Evolutionary conservation across 257 asterid genomes (phyloP), one percentile per base, ranked within the genome.

Genomic region (Nyctanthes arbortristis): DNA sequence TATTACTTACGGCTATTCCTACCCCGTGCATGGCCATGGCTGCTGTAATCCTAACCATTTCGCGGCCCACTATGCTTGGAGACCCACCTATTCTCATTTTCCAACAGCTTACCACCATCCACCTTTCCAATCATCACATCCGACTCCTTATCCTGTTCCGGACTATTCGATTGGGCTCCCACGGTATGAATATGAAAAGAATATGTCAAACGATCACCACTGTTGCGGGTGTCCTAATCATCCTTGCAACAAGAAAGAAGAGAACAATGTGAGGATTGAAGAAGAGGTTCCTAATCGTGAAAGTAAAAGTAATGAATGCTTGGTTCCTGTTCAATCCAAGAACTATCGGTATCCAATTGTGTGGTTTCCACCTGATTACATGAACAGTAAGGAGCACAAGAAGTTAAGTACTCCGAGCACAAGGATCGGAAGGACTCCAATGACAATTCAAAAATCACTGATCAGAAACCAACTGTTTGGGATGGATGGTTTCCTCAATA

Each of bases 141-240:
- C 89, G 13, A 47, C 43, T 72, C 82, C 63, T 2, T 82, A 75
- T 70, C 79, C 81, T 69, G 78, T 78, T 5, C 77, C 84, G 0
- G 59, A 39, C 52, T 72, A 61, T 61, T 24, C 64, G 16, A 67
- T 62, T 71, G 85, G 80, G 5, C 80, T 34, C 2, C 89, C 85
- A 1, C 75, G 36, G 12, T 71, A 78, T 31, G 85, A 67, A 27
- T 75, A 66, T 57, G 79, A 74, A 16, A 80, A 80, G 66, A 67
- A 74, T 33, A 61, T 74, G 71, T 76, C 77, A 3, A 47, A 59
- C 18, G 82, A 73, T 34, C 75, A 81, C 43, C 89, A 80, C 49
- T 88, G 87, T 12, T 82, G 89, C 7, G 89, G 88, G 16, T 87
- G 93, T 65, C 75, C 73, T 22, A 79, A 87, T 71, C 85, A 87